Conservation (phyloP, 139 green algal genomes). For the Chlamydomonas asymmetrica region DNA sequence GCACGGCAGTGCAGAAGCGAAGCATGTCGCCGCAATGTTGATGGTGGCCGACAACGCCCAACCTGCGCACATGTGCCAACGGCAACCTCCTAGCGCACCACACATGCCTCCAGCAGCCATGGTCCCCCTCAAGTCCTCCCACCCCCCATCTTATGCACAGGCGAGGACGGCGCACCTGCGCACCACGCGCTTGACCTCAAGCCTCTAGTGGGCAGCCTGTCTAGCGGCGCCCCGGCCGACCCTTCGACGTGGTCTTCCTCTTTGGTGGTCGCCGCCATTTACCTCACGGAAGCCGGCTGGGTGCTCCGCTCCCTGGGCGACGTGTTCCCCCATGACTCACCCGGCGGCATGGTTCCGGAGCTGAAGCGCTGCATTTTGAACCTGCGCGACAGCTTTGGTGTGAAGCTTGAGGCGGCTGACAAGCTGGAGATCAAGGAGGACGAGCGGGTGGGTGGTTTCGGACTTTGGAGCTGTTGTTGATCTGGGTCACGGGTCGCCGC, state of each 20-base stretch:
- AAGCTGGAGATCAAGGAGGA: slow-evolving; percentile 10
- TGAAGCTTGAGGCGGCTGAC: slow-evolving; percentile 32
- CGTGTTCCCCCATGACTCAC: neutral
- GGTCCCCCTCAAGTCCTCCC: too few relatives aligned
- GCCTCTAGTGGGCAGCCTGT: too few relatives aligned
- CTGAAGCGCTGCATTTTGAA: slow-evolving; percentile 18
- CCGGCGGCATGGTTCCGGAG: slow-evolving; percentile 15
- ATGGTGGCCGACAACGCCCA: too few relatives aligned
- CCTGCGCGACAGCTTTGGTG: slow-evolving; percentile 19
- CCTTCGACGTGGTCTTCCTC: too few relatives aligned
- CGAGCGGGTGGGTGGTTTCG: slow-evolving; percentile 16
- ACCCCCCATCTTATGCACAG: neutral
- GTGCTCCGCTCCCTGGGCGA: slow-evolving; percentile 17
- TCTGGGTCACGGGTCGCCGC: too few relatives aligned
- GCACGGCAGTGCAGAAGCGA: too few relatives aligned
- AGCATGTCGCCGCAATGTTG: too few relatives aligned
- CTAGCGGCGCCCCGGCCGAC: too few relatives aligned
- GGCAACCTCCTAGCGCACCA: too few relatives aligned
- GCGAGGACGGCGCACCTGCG: neutral
- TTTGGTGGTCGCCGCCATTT: slow-evolving; percentile 29
- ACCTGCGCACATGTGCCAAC: too few relatives aligned
- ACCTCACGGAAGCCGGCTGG: slow-evolving; percentile 28
- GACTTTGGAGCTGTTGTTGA: neutral
- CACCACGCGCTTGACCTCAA: slow-evolving; percentile 24
- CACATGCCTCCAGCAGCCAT: too few relatives aligned